phyloP scores from a whole-genome alignment of 2,329 filamentous ascomycete species.

The Pseudonectria buxi region DNA sequence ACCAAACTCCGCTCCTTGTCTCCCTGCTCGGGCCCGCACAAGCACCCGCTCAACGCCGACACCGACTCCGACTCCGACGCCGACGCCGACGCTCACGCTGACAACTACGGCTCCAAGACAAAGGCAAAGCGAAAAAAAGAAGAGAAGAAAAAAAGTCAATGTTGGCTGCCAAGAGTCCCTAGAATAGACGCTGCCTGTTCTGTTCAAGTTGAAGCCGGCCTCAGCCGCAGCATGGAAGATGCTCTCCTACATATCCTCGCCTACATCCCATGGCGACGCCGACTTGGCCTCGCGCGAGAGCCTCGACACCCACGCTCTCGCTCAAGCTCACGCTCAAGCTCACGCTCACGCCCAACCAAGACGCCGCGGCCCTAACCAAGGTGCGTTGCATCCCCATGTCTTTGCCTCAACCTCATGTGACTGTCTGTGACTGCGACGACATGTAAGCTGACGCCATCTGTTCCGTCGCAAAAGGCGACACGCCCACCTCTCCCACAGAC shows the following conservation, averaged over 20 bases:
- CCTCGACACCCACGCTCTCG: conserved; percentile 11
- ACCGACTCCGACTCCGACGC: too few species aligned
- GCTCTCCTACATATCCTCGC: conserved; percentile 24
- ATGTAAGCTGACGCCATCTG: conserved; percentile 21
- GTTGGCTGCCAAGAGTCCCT: neutral
- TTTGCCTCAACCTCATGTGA: neutral
- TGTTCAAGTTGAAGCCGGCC: conserved; percentile 12
- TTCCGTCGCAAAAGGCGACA: conserved; percentile 10
- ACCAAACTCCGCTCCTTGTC: too few species aligned
- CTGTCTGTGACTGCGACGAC: neutral
- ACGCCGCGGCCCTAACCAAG: too few species aligned
- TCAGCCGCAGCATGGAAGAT: conserved; percentile 31
- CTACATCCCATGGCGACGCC: conserved; percentile 20
- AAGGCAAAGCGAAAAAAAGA: too few species aligned
- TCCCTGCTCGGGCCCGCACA: too few species aligned
- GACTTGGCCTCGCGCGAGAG: conserved; percentile 19
- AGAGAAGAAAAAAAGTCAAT: too few species aligned
- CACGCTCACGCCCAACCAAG: too few species aligned
- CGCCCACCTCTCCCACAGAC: conserved; percentile 14
- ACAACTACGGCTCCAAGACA: too few species aligned
- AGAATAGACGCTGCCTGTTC: too few species aligned
- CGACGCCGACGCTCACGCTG: too few species aligned
- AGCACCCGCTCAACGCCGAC: too few species aligned
- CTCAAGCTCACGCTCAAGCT: too few species aligned
- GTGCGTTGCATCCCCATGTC: neutral